These are phyloP conservation scores for Apiospora pterosperma DNA, from an alignment of 2,329 filamentous ascomycete genomes.

Conservation along the genomic window DNA sequence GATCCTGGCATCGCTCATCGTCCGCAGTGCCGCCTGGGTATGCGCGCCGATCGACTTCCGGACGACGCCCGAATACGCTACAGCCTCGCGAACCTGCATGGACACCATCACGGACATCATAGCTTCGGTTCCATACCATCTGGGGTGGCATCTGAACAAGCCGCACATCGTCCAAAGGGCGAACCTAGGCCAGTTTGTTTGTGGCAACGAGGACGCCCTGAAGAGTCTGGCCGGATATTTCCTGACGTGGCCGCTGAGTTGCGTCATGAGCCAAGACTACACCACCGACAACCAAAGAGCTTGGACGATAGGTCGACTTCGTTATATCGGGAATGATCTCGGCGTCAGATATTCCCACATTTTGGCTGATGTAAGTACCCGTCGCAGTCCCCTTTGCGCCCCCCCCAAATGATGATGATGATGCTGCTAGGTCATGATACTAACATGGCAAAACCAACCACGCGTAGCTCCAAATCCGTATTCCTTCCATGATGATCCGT, in stretches of 20 bases:
- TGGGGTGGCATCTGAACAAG: conserved; percentile 54
- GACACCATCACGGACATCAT: conserved; percentile 57
- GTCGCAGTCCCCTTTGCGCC: conserved; percentile 3
- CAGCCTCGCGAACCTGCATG: conserved; percentile 46
- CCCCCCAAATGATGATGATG: background rate
- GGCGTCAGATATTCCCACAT: conserved; percentile 58
- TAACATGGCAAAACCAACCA: background rate
- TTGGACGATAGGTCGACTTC: conserved; percentile 52
- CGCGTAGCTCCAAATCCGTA: conserved; percentile 52
- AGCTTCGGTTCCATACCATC: conserved; percentile 57
- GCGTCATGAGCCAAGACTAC: conserved; percentile 54
- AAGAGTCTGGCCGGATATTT: conserved; percentile 59
- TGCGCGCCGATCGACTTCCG: conserved; percentile 59
- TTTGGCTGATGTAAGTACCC: conserved; percentile 45
- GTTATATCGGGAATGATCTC: conserved; percentile 51
- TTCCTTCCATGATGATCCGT: conserved; percentile 61
- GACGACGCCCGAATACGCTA: conserved; percentile 59
- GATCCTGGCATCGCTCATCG: conserved; percentile 50
- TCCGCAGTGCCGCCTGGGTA: conserved; percentile 59
- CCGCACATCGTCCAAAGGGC: conserved; percentile 36
- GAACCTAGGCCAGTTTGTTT: conserved; percentile 44
- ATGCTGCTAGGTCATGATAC: background rate
- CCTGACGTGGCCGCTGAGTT: conserved; percentile 56
- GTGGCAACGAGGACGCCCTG: conserved; percentile 44
- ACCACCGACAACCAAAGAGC: conserved; percentile 54